Base-by-base conservation (phyloP, 352 stramenopile genomes). In the Phytophthora colocasiae region DNA sequence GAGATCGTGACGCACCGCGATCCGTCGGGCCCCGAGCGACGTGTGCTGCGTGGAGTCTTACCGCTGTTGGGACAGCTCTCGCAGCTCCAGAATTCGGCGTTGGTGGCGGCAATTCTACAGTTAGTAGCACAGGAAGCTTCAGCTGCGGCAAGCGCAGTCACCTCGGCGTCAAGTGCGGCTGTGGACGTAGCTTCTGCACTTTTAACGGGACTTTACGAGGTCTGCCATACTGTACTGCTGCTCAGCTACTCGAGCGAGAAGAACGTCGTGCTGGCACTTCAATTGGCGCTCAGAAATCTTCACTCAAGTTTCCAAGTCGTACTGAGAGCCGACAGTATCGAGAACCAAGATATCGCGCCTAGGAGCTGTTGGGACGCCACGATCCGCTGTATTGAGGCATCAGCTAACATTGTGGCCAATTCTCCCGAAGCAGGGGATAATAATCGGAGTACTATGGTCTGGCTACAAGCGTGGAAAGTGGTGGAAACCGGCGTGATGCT, bases 211-310 rank as follows among this genome's bases (percentile, higher is more conserved):
- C 75, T 92, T 26, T 90, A 81, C 45, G 78, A 90, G 12, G 66
- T 77, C 27, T 77, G 71, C 60, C 72, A 86, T 48, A 81, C 80
- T 15, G 71, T 91, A 55, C 64, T 92, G 24, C 69, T 92, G 67
- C 78, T 92, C 15, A 85, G 81, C 69, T 87, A 83, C 65, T 87
- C 83, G 27, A 92, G 56, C 32, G 86, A 92, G 66, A 90, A 90
- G 75, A 92, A 91, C 69, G 80, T 83, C 48, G 45, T 80, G 32
- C 50, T 75, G 38, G 77, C 83, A 45, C 71, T 94, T 34, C 81
- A 90, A 38, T 36, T 85, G 48, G 75, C 71, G 31, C 79, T 81
- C 19, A 19, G 40, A 6, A 64, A 38, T 6, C 59, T 89, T 9
- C 70, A 79, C 14, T 50, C 78, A 38, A 81, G 73, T 27, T 89